Base-by-base conservation (phyloP, 371 early-diverging fungal genomes). In the Blastocladiella emersonii region DNA sequence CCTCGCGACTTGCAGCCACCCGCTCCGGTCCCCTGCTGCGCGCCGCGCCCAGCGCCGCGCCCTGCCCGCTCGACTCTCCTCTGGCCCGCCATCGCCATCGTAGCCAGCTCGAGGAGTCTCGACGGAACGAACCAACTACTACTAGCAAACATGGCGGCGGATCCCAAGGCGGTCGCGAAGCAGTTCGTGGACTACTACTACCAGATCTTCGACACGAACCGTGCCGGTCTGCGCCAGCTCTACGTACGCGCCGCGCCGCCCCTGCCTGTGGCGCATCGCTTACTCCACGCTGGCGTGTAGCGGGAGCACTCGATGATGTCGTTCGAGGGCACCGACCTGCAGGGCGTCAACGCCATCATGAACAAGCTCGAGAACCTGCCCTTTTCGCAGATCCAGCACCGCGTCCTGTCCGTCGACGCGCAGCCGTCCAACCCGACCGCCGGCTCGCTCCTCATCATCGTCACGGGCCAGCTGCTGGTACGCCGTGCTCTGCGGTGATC, bases 401-500 rank as follows among this genome's bases (percentile, higher is more conserved):
- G 74, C 35, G 69, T 87, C 53, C 67, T 74, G 64, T 88, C 91
- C 57, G 63, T 79, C 44, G 93, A 95, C 72, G 84, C 83, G 21
- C 93, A 93, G 75, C 89, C 90, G 34, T 71, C 79, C 66, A 69
- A 71, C 65, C 83, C 84, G 53, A 62, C 55, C 27, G 57, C 63
- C 62, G 75, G 73, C 45, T 65, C 81, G 27, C 75, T 91, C 34
- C 56, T 93, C 35, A 86, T 95, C 57, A 56, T 73, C 27, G 92
- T 93, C n/a, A 90, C 92, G 62, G 95, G 95, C 64, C 84, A 82
- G 70, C 81, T 95, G 25, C 67, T 86, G 72, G 91, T 88, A 82
- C 64, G 76, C 61, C 34, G 19, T 44, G 17, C 21, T 44, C 17
- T 59, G 23, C n/a, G n/a, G 2, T 32, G 37, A 10, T 5, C 25